Percentiles rank a stretch among this genome's conserved stretches.
Evolutionary conservation across 2,329 filamentous ascomycete species (phyloP).

Genomic region (Chalara sp.): DNA sequence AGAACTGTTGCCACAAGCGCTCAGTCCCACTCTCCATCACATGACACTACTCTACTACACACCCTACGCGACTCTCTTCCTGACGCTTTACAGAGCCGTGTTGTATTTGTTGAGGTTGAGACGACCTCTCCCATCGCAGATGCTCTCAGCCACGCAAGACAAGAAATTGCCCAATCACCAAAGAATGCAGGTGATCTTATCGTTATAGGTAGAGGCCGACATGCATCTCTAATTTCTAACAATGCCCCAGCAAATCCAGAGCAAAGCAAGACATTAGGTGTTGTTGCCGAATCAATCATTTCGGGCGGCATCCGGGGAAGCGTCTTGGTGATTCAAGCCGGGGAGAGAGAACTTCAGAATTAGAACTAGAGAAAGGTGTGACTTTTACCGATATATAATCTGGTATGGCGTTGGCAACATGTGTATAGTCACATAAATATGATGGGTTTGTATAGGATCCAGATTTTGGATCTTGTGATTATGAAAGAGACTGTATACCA

Average conservation of each 20-base stretch:
- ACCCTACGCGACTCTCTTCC: constrained; percentile 50
- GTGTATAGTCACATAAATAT: too few species aligned
- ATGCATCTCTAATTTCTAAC: constrained; percentile 13
- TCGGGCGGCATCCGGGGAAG: constrained; percentile 56
- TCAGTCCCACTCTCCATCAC: constrained; percentile 15
- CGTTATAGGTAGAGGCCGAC: constrained; percentile 48
- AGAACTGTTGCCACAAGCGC: constrained; percentile 17
- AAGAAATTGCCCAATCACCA: constrained; percentile 52
- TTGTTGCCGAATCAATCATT: constrained; percentile 53
- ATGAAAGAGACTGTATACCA: too few species aligned
- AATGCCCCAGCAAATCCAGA: constrained; percentile 27
- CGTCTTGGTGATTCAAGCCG: constrained; percentile 63
- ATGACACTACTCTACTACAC: constrained; percentile 44
- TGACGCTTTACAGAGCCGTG: constrained; percentile 40
- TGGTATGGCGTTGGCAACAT: too few species aligned
- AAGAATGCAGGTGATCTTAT: constrained; percentile 67
- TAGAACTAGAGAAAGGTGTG: not conserved
- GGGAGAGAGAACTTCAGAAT: constrained; percentile 13
- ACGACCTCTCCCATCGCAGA: constrained; percentile 33
- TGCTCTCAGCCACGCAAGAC: constrained; percentile 43
- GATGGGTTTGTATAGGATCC: too few species aligned
- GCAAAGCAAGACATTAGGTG: constrained; percentile 47
- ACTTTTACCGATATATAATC: too few species aligned
- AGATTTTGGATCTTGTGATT: too few species aligned
- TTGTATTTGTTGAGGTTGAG: constrained; percentile 49